phyloP scores from a whole-genome alignment of 73 alveolate genomes.

The Paramecium pentaurelia region DNA sequence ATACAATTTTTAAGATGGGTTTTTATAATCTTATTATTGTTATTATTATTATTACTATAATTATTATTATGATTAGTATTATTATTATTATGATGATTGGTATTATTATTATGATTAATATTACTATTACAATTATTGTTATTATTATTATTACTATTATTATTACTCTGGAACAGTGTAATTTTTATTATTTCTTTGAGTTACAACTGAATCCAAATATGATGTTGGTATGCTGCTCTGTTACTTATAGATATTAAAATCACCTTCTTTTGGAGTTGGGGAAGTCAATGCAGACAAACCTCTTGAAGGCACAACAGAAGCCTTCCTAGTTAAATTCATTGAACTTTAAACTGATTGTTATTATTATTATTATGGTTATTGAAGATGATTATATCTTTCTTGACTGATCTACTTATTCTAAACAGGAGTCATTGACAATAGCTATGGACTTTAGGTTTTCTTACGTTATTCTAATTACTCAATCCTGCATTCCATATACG shows the following conservation, averaged over 20 bases:
- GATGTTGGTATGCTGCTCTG: conserved; percentile 21
- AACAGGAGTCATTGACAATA: neutral
- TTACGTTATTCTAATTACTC: conserved; percentile 25
- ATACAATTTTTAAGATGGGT: neutral
- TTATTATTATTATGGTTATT: neutral
- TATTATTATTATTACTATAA: neutral
- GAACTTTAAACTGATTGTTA: neutral
- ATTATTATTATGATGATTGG: neutral
- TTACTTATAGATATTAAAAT: conserved; percentile 19
- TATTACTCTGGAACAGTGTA: neutral
- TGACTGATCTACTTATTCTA: conserved; percentile 16
- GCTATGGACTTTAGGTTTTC: neutral
- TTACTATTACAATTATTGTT: neutral
- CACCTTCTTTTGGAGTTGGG: neutral
- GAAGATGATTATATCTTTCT: conserved; percentile 14
- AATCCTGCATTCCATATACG: conserved; percentile 19
- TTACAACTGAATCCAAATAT: conserved; percentile 29
- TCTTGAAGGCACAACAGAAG: neutral
- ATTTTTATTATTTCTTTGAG: neutral
- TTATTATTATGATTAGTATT: neutral
- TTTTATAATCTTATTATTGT: neutral
- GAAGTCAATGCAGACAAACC: neutral
- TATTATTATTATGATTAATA: neutral
- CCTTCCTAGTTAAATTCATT: neutral
- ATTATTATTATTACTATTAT: neutral